phyloP scores from a whole-genome alignment of 805 yeast genomes.

The Yamadazyma laniorum region DNA sequence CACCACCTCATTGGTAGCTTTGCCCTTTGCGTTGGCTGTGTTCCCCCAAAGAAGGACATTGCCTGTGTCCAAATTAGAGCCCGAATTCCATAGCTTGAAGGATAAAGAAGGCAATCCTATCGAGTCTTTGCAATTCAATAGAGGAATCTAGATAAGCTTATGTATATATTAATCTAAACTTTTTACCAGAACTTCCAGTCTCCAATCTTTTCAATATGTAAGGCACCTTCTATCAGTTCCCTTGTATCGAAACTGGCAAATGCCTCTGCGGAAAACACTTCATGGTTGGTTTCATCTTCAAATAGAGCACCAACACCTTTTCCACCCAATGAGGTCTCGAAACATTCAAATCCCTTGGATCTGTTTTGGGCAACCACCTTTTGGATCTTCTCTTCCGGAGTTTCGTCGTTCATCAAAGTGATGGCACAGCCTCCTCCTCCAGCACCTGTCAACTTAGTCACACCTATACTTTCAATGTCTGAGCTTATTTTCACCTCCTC shows the following conservation, averaged over 20 bases:
- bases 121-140: constrained; percentile 73
- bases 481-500: constrained; percentile 71
- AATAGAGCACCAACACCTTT: constrained; percentile 70
- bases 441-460: constrained; percentile 95
- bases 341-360: constrained; percentile 64
- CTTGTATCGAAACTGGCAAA: constrained; percentile 42
- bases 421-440: constrained; percentile 99
- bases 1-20: constrained; percentile 77
- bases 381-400: constrained; percentile 31
- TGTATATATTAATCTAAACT: neutral
- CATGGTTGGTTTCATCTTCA: constrained; percentile 5
- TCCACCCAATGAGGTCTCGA: constrained; percentile 83
- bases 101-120: constrained; percentile 60
- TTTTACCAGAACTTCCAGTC: constrained; percentile 65
- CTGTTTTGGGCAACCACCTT: constrained; percentile 36
- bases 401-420: constrained; percentile 61
- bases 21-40: constrained; percentile 93
- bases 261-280: constrained; percentile 26
- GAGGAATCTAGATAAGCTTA: constrained; percentile 69
- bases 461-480: constrained; percentile 66
- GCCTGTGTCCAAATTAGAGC: constrained; percentile 59
- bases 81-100: constrained; percentile 56
- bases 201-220: constrained; percentile 42
- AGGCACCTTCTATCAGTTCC: constrained; percentile 45
- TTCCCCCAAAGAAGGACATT: constrained; percentile 87